Conservation (phyloP, 768 basidiomycete species). For the Pisolithus albus region DNA sequence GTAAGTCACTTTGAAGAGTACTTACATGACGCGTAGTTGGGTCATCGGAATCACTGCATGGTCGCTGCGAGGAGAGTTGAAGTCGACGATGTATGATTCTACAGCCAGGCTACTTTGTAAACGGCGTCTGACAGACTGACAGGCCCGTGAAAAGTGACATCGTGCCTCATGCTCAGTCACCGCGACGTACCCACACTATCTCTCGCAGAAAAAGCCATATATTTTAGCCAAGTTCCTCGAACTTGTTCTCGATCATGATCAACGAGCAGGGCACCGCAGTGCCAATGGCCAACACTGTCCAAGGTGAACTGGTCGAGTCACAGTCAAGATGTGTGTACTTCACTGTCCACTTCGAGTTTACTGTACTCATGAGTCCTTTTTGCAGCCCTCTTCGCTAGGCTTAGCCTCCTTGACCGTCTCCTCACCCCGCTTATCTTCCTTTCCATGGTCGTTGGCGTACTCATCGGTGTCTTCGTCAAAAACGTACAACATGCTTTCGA, state of each 20-base stretch:
- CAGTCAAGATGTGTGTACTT: not conserved
- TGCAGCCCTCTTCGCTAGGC: conserved; percentile 33
- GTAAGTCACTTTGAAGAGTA: too few species aligned
- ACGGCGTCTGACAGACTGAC: too few species aligned
- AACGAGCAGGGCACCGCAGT: not conserved
- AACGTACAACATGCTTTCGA: conserved; percentile 56
- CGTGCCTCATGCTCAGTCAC: too few species aligned
- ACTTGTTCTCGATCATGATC: not conserved
- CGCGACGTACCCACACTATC: too few species aligned
- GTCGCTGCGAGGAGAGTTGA: too few species aligned
- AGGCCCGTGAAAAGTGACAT: too few species aligned
- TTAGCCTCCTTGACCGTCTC: conserved; percentile 51
- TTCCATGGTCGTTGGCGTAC: conserved; percentile 68
- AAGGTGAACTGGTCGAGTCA: not conserved
- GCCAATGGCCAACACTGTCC: not conserved
- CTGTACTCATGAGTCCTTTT: not conserved
- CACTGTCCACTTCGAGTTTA: not conserved
- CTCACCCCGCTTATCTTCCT: conserved; percentile 61
- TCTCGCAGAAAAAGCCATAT: too few species aligned
- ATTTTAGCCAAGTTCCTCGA: too few species aligned
- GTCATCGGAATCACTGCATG: too few species aligned
- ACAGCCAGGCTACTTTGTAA: too few species aligned
- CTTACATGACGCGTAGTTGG: too few species aligned
- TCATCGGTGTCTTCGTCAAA: conserved; percentile 64
- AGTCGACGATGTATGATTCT: too few species aligned